These are phyloP conservation scores for Colletotrichum viniferum DNA, from an alignment of 2,329 filamentous ascomycete species.

Conservation along the genomic window DNA sequence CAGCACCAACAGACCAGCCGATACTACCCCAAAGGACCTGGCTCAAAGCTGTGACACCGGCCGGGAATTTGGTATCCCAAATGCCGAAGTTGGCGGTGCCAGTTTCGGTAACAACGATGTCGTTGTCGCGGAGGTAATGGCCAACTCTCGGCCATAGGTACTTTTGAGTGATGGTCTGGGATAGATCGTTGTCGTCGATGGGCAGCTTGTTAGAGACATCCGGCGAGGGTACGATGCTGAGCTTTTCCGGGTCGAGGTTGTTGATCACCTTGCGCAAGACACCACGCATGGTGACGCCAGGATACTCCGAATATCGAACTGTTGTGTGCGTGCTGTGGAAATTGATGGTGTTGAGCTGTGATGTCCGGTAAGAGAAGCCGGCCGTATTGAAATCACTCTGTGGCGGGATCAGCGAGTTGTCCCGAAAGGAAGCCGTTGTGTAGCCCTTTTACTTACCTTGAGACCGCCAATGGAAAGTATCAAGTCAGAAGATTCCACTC, in stretches of 20 bases:
- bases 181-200: slow-evolving; percentile 41
- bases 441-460: slow-evolving; percentile 37
- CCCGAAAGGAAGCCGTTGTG: neutral
- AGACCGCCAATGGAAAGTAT: slow-evolving; percentile 73
- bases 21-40: slow-evolving; percentile 78
- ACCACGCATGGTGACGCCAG: slow-evolving; percentile 76
- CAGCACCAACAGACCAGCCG: slow-evolving; percentile 64
- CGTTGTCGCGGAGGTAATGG: slow-evolving; percentile 71
- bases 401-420: neutral
- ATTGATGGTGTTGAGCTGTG: slow-evolving; percentile 78
- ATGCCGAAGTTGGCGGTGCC: slow-evolving; percentile 89
- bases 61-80: slow-evolving; percentile 82
- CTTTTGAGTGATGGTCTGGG: slow-evolving; percentile 64
- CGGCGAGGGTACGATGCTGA: slow-evolving; percentile 60
- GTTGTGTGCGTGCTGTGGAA: slow-evolving; percentile 77
- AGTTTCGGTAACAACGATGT: slow-evolving; percentile 85
- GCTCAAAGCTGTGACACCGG: slow-evolving; percentile 77
- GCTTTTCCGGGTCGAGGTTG: slow-evolving; percentile 58
- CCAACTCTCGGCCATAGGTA: slow-evolving; percentile 82
- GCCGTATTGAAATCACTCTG: slow-evolving; percentile 82
- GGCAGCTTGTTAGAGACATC: slow-evolving; percentile 56
- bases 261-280: slow-evolving; percentile 75
- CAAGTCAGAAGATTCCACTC: slow-evolving; percentile 72
- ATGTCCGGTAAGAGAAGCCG: slow-evolving; percentile 81
- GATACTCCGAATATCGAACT: slow-evolving; percentile 80